phyloP scores from a whole-genome alignment of 441 rosid species.

The Metrosideros polymorpha region DNA sequence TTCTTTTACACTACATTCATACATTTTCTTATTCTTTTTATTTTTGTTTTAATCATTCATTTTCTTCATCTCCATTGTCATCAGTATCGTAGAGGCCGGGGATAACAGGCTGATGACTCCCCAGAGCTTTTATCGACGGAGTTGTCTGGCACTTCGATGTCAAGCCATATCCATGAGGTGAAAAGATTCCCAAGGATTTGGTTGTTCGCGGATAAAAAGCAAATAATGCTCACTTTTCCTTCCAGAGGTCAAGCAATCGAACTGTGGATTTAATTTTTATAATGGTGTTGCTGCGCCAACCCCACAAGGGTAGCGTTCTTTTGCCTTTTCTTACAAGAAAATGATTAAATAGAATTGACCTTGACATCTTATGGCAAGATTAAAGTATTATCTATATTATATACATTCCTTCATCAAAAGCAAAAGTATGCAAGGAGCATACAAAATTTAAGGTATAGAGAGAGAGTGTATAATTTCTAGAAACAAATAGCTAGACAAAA shows the following conservation, averaged over 20 bases:
- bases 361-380: background rate
- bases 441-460: background rate
- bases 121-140: background rate
- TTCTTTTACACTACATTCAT: background rate
- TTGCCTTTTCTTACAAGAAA: background rate
- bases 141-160: background rate
- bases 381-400: background rate
- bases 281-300: background rate
- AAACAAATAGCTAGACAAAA: background rate
- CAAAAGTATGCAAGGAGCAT: background rate
- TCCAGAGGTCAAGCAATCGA: background rate
- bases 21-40: background rate
- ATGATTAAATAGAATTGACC: background rate
- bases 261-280: background rate
- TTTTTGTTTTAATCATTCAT: background rate
- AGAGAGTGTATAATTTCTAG: no score
- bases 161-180: background rate
- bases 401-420: background rate
- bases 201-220: background rate
- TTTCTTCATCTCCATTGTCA: background rate
- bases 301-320: background rate
- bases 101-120: background rate
- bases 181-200: background rate
- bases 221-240: background rate
- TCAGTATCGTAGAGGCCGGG: no score